Evolutionary conservation across 352 stramenopile species (phyloP), one percentile per base, ranked within the genome.

Genomic region (Phytophthora syringae): DNA sequence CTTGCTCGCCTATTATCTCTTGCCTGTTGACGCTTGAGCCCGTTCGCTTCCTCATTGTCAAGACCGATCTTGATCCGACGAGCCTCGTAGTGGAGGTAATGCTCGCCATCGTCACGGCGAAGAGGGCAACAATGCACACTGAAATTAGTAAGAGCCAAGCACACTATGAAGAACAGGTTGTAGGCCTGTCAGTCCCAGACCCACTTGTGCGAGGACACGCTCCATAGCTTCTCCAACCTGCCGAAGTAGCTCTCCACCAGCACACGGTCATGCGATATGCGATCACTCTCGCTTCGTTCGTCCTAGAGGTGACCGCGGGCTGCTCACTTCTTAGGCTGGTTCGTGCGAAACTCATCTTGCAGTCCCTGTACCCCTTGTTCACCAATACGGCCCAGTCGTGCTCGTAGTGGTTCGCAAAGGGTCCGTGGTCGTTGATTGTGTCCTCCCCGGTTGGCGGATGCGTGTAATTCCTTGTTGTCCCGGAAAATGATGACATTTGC

Each of bases 121-220:
- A 52, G 44, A 3, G 44, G 44, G 16, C 24, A 20, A 16, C 44
- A 52, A 52, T 22, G 44, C 1, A 52, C 44, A 6, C 24, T n/a
- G 25, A 21, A 52, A 32, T 52, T 52, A 2, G 44, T 52, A 7
- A 52, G 5, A 37, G 12, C 44, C 25, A 39, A 24, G 20, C 44
- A 52, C 22, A 22, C 15, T 22, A 9, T 36, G 11, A 52, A 52
- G 13, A 52, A 36, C 22, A 13, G 11, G 24, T 52, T 20, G 7
- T 52, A 18, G 1, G 25, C 4, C 25, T 36, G 7, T 11, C 25
- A 3, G 16, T 36, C 25, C 44, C 44, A 52, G 13, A 22, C 4
- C 44, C 44, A 52, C 25, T 52, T 52, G 44, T 39, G 44, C 24
- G 44, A 52, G 25, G 22, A 52, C 22, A 52, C 44, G n/a, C 44